Base-by-base conservation (phyloP, 352 stramenopile genomes). In the Phytophthora agathidicida region DNA sequence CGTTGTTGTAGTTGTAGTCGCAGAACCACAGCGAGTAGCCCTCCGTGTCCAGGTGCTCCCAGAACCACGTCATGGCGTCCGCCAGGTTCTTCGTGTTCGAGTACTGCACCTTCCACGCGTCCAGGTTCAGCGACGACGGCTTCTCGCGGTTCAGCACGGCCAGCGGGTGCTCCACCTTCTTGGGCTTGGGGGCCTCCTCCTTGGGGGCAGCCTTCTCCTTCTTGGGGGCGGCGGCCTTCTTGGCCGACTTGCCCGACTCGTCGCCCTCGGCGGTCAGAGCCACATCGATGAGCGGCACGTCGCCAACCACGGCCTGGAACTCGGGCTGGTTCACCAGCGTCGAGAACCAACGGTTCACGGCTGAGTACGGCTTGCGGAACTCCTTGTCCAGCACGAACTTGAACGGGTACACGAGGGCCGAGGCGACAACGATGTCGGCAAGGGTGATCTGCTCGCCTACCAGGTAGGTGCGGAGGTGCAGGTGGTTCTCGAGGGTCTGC, bases 1-100 rank as follows among this genome's bases (percentile, higher is more conserved):
- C 93, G 17, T 90, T 80, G 71, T 97, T 96, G 73, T 98, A 97
- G 63, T 97, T 97, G 83, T 98, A 98, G 48, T 92, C 75, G 64
- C 78, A 91, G 62, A 95, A 86, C 88, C 88, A 98, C 43, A 98
- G 58, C 32, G 80, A 94, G 81, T 92, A 98, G 37, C 90, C 93
- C 67, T 95, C 79, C 17, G 62, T 47, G 72, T 98, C 93, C 52
- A 93, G 89, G 28, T 85, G 65, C 58, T 96, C 78, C 88, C 89
- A 98, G 80, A 98, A 97, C 68, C 83, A 82, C 55, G 90, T 71
- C 90, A 98, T 98, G 56, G 75, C 82, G 46, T 96, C 75, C 50
- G 89, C 90, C 51, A 85, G 58, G 54, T 75, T 62, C 53, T 73
- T 79, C 48, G 80, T 85, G 78, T 98, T 98, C 48, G 88, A 97